A percentile compares a stretch with the other conserved stretches of the same genome.
These are phyloP conservation scores for Erodium moschatum DNA, from an alignment of 441 rosid species.

Conservation along the genomic window DNA sequence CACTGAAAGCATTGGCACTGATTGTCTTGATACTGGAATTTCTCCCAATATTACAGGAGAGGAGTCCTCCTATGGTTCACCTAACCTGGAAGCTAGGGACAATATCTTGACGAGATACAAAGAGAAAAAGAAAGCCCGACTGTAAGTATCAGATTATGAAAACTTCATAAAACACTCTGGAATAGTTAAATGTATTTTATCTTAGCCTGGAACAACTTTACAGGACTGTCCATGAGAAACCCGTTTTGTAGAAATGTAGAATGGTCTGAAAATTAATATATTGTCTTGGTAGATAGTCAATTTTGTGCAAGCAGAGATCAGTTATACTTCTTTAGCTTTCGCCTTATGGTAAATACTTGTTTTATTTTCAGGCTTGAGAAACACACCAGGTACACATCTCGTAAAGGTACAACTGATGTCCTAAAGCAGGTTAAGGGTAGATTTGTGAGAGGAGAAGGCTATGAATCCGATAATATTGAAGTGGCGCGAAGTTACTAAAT, in stretches of 20 bases:
- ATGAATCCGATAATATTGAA: constrained; percentile 24
- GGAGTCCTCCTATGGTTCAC: constrained; percentile 27
- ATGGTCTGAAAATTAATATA: no score
- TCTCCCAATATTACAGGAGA: constrained; percentile 24
- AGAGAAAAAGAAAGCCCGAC: constrained; percentile 50
- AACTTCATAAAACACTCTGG: no score
- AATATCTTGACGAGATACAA: constrained; percentile 40
- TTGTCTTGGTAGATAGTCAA: background rate
- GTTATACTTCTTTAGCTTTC: background rate
- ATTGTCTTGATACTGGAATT: constrained; percentile 31
- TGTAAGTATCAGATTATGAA: constrained; percentile 28
- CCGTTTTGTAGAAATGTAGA: no score
- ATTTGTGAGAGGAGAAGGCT: constrained; percentile 21
- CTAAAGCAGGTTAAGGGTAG: constrained; percentile 26
- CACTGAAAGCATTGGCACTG: constrained; percentile 14
- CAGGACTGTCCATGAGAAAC: no score
- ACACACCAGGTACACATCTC: constrained; percentile 23
- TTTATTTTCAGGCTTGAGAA: constrained; percentile 31
- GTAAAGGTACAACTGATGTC: constrained; percentile 27
- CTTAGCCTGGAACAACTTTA: no score
- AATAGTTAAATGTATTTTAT: no score
- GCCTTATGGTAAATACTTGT: background rate
- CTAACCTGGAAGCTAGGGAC: constrained; percentile 30
- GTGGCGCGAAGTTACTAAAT: constrained; percentile 16
- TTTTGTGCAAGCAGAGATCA: background rate